Evolutionary conservation across 108 stramenopile species (phyloP).

Genomic region (Mayamaea pseudoterrestris): DNA sequence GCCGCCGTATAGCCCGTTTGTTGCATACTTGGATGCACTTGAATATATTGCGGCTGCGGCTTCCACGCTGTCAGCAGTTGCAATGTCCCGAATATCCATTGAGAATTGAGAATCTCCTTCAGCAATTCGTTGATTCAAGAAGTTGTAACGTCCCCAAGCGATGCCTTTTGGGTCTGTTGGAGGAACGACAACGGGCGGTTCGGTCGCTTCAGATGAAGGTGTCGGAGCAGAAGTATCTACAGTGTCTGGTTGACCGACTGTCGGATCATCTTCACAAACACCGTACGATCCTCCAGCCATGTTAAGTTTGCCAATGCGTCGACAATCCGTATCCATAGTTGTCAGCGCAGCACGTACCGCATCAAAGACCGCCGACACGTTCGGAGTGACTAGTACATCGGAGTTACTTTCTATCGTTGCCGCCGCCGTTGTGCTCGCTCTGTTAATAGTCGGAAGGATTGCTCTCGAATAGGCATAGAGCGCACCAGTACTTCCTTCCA

Average conservation of each 20-base stretch:
- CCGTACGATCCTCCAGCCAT: slow-evolving; percentile 11
- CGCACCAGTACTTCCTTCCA: slow-evolving; percentile 15
- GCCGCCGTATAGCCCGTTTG: slow-evolving; percentile 26
- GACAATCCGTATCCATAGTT: slow-evolving; percentile 16
- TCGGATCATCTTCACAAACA: slow-evolving; percentile 1
- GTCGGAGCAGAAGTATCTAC: slow-evolving; percentile 1
- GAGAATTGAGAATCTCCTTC: slow-evolving; percentile 16
- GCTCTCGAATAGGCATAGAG: slow-evolving; percentile 18
- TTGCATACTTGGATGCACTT: slow-evolving; percentile 22
- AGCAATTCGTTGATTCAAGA: slow-evolving; percentile 10
- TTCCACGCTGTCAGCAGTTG: slow-evolving; percentile 6
- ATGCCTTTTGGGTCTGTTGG: background rate
- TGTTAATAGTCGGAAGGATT: slow-evolving; percentile 23
- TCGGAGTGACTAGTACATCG: slow-evolving; percentile 11
- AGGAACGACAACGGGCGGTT: slow-evolving; percentile 3
- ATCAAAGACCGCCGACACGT: slow-evolving; percentile 16
- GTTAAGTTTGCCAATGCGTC: slow-evolving; percentile 16
- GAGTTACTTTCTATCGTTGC: slow-evolving; percentile 12
- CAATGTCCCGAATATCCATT: slow-evolving; percentile 37
- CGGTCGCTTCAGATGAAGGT: background rate
- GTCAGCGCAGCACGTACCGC: slow-evolving; percentile 19
- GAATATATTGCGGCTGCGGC: slow-evolving; percentile 29
- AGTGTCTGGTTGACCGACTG: background rate
- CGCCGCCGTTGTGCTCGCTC: slow-evolving; percentile 8
- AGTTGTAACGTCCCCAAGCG: slow-evolving; percentile 27